Percentiles rank a stretch among this genome's conserved stretches.
phyloP scores from a whole-genome alignment of 1,139 yeast genomes.

The Candida frijolesensis region DNA sequence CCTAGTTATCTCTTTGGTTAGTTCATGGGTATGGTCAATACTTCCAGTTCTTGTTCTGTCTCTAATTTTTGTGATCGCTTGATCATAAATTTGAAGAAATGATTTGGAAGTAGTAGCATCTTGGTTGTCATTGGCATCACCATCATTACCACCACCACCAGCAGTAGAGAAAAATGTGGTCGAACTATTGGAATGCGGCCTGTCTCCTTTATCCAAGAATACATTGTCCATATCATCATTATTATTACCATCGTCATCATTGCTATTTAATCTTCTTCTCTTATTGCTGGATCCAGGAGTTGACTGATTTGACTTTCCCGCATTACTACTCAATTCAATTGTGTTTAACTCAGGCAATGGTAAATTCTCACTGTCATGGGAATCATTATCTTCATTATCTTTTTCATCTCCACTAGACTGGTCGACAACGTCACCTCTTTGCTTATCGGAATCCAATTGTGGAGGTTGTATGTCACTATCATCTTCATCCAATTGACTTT shows the following conservation, averaged over 20 bases:
- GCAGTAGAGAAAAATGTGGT: slow-evolving; percentile 6
- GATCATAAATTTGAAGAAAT: slow-evolving; percentile 36
- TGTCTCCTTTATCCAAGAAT: slow-evolving; percentile 27
- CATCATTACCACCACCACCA: slow-evolving; percentile 12
- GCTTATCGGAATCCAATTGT: slow-evolving; percentile 17
- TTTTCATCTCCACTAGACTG: not conserved
- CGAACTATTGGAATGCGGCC: slow-evolving; percentile 10
- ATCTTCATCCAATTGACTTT: slow-evolving; percentile 25
- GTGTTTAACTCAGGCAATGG: slow-evolving; percentile 29
- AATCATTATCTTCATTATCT: slow-evolving; percentile 18
- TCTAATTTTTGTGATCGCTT: slow-evolving; percentile 17
- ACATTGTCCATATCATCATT: slow-evolving; percentile 29
- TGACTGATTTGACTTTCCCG: slow-evolving; percentile 7
- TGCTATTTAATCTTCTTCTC: slow-evolving; percentile 12
- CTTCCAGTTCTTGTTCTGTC: slow-evolving; percentile 1
- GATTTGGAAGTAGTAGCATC: slow-evolving; percentile 22
- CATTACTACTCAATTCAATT: slow-evolving; percentile 20
- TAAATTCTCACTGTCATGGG: slow-evolving; percentile 1
- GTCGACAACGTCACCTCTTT: slow-evolving; percentile 1
- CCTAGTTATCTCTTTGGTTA: slow-evolving; percentile 5
- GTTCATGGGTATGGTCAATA: slow-evolving; percentile 1
- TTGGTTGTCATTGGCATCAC: slow-evolving; percentile 13
- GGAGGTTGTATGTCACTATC: slow-evolving; percentile 44
- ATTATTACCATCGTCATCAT: slow-evolving; percentile 5
- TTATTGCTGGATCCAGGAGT: slow-evolving; percentile 9